These are phyloP conservation scores for Candida palmyrensis DNA, from an alignment of 805 yeast species.

Conservation along the genomic window DNA sequence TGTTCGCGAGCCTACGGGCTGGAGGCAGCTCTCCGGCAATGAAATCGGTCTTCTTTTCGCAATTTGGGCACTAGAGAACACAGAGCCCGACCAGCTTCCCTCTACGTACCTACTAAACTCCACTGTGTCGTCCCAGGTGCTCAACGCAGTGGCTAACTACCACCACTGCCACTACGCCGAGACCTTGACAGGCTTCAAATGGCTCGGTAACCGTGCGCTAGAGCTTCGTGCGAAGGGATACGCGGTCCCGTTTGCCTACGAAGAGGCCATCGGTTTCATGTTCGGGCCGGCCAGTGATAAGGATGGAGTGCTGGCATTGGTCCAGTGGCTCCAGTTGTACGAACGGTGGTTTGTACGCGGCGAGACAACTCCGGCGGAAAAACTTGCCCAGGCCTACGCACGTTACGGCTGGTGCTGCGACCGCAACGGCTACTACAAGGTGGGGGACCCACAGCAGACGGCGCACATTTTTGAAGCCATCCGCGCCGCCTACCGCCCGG, in stretches of 20 bases:
- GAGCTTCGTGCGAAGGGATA: slow-evolving; percentile 61
- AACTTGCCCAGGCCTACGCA: slow-evolving; percentile 52
- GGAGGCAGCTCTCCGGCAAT: slow-evolving; percentile 87
- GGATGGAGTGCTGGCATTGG: slow-evolving; percentile 84
- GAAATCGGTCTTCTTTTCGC: slow-evolving; percentile 88
- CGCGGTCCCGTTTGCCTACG: slow-evolving; percentile 82
- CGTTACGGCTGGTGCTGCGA: slow-evolving; percentile 80
- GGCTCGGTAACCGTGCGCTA: slow-evolving; percentile 91
- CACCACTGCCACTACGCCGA: slow-evolving; percentile 65
- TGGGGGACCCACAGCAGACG: slow-evolving; percentile 51
- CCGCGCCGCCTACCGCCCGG: slow-evolving; percentile 28
- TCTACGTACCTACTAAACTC: slow-evolving; percentile 67
- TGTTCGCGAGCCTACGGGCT: slow-evolving; percentile 40
- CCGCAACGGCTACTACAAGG: slow-evolving; percentile 78
- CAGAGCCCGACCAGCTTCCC: slow-evolving; percentile 16
- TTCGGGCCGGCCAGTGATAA: slow-evolving; percentile 80
- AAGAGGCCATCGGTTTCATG: slow-evolving; percentile 97
- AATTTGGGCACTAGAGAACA: slow-evolving; percentile 43
- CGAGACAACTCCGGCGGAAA: slow-evolving; percentile 31
- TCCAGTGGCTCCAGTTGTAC: slow-evolving; percentile 69
- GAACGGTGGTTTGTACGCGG: slow-evolving; percentile 41
- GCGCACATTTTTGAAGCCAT: slow-evolving; percentile 50
- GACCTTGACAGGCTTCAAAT: slow-evolving; percentile 92
- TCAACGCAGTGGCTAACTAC: slow-evolving; percentile 58
- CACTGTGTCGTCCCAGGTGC: slow-evolving; percentile 86